These are phyloP conservation scores for Cyberlindnera samutprakarnensis DNA, from an alignment of 805 yeast genomes.

Conservation along the genomic window DNA sequence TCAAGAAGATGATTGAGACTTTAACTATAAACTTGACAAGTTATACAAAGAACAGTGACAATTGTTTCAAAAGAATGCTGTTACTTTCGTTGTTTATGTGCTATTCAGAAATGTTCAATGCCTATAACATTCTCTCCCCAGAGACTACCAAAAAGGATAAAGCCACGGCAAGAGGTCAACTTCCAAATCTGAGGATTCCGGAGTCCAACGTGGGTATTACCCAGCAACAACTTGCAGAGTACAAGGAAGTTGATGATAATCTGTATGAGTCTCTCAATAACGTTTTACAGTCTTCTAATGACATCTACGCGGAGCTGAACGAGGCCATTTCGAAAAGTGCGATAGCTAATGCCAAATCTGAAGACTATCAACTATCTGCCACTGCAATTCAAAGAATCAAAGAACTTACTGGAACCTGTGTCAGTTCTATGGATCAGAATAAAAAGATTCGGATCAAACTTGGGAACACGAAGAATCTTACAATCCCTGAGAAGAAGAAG, in stretches of 20 bases:
- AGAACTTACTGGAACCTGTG: conserved; percentile 72
- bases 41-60: conserved; percentile 51
- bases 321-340: conserved; percentile 62
- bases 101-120: conserved; percentile 59
- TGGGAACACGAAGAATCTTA: conserved; percentile 31
- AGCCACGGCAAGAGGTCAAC: conserved; percentile 5
- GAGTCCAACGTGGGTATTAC: conserved; percentile 10
- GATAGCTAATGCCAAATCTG: conserved; percentile 38
- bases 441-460: conserved; percentile 53
- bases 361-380: conserved; percentile 28
- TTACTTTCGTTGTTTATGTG: conserved; percentile 55
- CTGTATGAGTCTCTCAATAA: conserved; percentile 55
- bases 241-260: conserved; percentile 55
- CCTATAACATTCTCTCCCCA: conserved; percentile 38
- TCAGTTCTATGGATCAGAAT: conserved; percentile 76
- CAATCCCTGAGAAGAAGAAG: conserved; percentile 44
- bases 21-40: conserved; percentile 40
- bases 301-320: conserved; percentile 70
- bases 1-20: conserved; percentile 42
- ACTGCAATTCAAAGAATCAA: conserved; percentile 55
- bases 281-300: conserved; percentile 63
- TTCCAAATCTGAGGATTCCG: conserved; percentile 22
- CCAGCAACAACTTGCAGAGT: conserved; percentile 23
- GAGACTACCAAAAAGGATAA: conserved; percentile 1
- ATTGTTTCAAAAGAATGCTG: conserved; percentile 57